phyloP scores from a whole-genome alignment of 345 rosid genomes.

The Kernera saxatilis region DNA sequence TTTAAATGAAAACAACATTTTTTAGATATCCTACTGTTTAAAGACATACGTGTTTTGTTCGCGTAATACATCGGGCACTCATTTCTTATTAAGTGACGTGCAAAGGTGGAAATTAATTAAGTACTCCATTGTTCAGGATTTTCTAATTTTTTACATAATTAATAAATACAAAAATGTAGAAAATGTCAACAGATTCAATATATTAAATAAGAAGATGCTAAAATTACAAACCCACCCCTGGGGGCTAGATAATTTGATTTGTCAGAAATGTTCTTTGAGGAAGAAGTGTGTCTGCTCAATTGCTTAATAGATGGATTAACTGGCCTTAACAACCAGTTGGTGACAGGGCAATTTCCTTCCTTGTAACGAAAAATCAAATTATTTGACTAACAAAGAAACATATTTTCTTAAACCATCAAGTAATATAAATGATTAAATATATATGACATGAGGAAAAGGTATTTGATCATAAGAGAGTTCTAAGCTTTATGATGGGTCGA shows the following conservation, averaged over 20 bases:
- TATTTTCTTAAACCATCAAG: neutral
- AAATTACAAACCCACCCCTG: neutral
- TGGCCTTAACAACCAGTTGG: constrained; percentile 70
- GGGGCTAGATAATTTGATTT: constrained; percentile 3
- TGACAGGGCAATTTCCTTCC: constrained; percentile 27
- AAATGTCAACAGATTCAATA: constrained; percentile 14
- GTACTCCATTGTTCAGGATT: neutral
- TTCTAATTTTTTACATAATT: neutral
- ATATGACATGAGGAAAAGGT: neutral
- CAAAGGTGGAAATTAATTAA: constrained; percentile 27
- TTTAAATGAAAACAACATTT: neutral
- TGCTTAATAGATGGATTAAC: constrained; percentile 57
- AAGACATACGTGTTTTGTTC: neutral
- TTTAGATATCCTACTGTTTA: neutral
- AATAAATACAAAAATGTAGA: neutral
- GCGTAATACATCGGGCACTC: constrained; percentile 15
- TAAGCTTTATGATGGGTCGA: constrained; percentile 10
- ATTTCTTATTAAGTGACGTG: constrained; percentile 31
- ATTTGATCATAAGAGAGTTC: neutral
- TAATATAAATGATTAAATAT: too few relatives aligned
- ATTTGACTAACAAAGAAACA: neutral
- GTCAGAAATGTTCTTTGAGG: constrained; percentile 17
- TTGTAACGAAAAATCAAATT: constrained; percentile 11
- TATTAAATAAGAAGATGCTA: neutral
- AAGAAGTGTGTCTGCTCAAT: constrained; percentile 33